A percentile compares a stretch with the other conserved stretches of the same genome.
Evolutionary conservation across 2,329 filamentous ascomycete genomes (phyloP).

Genomic region (Emmonsia crescens): DNA sequence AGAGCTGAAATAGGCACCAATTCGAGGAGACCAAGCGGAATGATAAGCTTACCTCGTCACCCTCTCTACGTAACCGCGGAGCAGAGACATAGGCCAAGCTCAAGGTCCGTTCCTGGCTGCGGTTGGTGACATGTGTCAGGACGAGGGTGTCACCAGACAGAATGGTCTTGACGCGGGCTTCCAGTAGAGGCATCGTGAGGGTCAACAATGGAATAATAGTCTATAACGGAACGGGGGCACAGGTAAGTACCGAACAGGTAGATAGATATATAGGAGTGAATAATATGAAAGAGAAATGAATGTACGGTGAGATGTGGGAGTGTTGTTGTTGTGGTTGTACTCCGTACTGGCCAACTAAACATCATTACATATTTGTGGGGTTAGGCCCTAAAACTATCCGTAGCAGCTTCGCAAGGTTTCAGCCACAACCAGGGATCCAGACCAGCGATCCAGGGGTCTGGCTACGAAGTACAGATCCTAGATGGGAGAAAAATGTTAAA

Average conservation of each 20-base stretch:
- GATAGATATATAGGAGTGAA: not conserved
- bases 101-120: constrained; percentile 70
- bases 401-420: not conserved
- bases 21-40: not conserved
- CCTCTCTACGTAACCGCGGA: constrained; percentile 75
- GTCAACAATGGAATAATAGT: not conserved
- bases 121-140: constrained; percentile 69
- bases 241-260: not conserved
- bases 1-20: not conserved
- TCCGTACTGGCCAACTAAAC: constrained; percentile 1
- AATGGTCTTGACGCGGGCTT: constrained; percentile 81
- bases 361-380: constrained; percentile 2
- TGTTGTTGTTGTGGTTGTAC: not conserved
- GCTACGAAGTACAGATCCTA: too few species aligned
- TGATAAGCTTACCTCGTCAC: constrained; percentile 56
- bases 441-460: not conserved
- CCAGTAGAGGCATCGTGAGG: constrained; percentile 28
- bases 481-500: too few species aligned
- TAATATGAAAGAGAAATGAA: not conserved
- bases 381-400: not conserved
- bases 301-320: not conserved
- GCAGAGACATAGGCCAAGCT: constrained; percentile 88
- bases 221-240: not conserved
- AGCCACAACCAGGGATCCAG: not conserved
- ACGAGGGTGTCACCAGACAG: constrained; percentile 88